Evolutionary conservation across 2,329 filamentous ascomycete genomes (phyloP).

Genomic region (Hypoxylon sp.): DNA sequence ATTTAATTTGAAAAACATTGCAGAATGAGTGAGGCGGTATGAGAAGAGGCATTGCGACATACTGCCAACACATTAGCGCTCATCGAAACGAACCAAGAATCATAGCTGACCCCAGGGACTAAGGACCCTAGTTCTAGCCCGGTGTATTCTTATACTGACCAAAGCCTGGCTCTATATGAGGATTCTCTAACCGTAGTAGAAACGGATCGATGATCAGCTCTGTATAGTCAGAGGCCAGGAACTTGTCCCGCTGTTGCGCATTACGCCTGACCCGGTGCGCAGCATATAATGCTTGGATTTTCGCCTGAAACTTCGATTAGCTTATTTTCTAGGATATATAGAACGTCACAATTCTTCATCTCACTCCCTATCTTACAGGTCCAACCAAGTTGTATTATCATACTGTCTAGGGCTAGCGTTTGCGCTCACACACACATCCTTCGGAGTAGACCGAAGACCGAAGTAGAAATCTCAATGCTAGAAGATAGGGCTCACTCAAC

Average conservation of each 20-base stretch:
- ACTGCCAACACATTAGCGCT: constrained; percentile 35
- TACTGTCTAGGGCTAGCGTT: neutral
- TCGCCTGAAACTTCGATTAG: constrained; percentile 60
- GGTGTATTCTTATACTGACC: constrained; percentile 33
- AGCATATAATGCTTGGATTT: constrained; percentile 80
- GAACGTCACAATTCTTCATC: neutral
- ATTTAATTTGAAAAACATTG: neutral
- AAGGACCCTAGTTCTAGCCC: neutral
- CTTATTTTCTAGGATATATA: constrained; percentile 9
- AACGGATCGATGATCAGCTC: constrained; percentile 84
- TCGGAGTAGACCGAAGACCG: neutral
- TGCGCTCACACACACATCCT: neutral
- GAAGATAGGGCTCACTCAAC: constrained; percentile 63
- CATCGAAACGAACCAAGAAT: neutral
- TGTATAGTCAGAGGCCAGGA: constrained; percentile 76
- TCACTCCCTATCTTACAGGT: neutral
- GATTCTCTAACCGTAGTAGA: constrained; percentile 77
- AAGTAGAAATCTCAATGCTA: neutral
- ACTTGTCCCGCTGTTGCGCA: constrained; percentile 79
- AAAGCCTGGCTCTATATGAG: constrained; percentile 76
- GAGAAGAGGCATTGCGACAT: constrained; percentile 25
- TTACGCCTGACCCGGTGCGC: constrained; percentile 83
- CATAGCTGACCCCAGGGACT: neutral
- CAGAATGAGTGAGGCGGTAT: neutral
- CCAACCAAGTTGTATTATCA: neutral